Percentiles rank a stretch among this genome's conserved stretches.
Conservation (phyloP, 352 stramenopile species). For the Phytopythium delawarense region DNA sequence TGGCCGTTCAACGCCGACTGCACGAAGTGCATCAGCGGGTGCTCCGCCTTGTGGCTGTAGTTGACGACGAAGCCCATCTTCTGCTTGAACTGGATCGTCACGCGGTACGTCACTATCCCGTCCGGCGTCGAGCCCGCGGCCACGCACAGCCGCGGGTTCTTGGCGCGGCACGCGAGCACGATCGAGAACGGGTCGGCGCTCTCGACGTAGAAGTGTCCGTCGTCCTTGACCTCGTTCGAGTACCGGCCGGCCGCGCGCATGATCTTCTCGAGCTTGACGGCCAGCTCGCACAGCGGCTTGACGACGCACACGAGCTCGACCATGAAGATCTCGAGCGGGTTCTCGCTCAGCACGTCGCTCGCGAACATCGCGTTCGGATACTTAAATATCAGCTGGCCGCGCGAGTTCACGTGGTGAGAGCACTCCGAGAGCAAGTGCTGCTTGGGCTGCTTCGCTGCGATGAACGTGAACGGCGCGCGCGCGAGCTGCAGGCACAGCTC, state of each 20-base stretch:
- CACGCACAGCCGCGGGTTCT: slow-evolving; percentile 68
- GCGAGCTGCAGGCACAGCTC: slow-evolving; percentile 72
- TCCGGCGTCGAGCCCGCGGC: slow-evolving; percentile 66
- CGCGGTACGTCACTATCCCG: slow-evolving; percentile 71
- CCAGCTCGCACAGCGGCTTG: slow-evolving; percentile 80
- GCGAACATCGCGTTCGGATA: slow-evolving; percentile 65
- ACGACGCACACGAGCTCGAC: slow-evolving; percentile 85
- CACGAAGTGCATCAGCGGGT: slow-evolving; percentile 85
- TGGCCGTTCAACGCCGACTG: slow-evolving; percentile 81
- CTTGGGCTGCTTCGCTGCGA: slow-evolving; percentile 54
- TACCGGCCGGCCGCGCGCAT: slow-evolving; percentile 57
- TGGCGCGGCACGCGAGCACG: slow-evolving; percentile 66
- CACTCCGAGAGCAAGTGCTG: slow-evolving; percentile 54
- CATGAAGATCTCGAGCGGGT: slow-evolving; percentile 85
- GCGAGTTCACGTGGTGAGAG: slow-evolving; percentile 70
- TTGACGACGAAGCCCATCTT: slow-evolving; percentile 87
- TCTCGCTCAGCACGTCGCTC: slow-evolving; percentile 75
- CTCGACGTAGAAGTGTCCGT: slow-evolving; percentile 82
- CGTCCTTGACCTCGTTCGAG: slow-evolving; percentile 65
- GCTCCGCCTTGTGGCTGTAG: slow-evolving; percentile 84
- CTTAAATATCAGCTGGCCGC: slow-evolving; percentile 76
- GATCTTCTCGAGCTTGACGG: slow-evolving; percentile 78
- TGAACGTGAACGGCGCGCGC: slow-evolving; percentile 62
- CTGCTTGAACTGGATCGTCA: slow-evolving; percentile 84
- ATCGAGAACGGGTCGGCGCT: slow-evolving; percentile 82